Percentiles rank a stretch among this genome's conserved stretches.
phyloP scores from a whole-genome alignment of 129 eudicot species.

The Saussurea involucrata region DNA sequence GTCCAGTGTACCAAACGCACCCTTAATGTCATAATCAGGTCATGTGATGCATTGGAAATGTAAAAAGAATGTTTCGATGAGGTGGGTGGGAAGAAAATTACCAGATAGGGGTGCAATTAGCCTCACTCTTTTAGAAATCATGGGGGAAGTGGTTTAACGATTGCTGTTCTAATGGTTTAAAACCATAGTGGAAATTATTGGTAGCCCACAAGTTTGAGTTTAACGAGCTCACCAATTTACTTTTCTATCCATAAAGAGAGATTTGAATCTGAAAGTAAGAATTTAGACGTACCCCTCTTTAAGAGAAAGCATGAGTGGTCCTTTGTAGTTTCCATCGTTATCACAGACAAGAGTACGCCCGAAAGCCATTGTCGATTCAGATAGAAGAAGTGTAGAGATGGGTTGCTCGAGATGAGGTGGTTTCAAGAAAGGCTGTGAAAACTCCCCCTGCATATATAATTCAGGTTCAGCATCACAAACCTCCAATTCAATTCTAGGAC shows the following conservation, averaged over 20 bases:
- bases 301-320: constrained; percentile 83
- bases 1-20: too few relatives aligned
- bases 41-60: too few relatives aligned
- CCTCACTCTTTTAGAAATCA: too few relatives aligned
- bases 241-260: neutral
- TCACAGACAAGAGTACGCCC: constrained; percentile 82
- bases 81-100: too few relatives aligned
- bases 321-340: constrained; percentile 87
- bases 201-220: neutral
- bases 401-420: constrained; percentile 99
- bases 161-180: too few relatives aligned
- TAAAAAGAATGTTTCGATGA: too few relatives aligned
- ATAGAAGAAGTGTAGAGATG: constrained; percentile 70
- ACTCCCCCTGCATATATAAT: constrained; percentile 62
- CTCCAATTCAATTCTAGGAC: neutral
- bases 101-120: too few relatives aligned
- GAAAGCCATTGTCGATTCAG: constrained; percentile 91
- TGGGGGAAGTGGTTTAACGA: too few relatives aligned
- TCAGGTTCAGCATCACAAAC: neutral
- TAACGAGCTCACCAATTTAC: neutral
- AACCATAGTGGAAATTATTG: neutral
- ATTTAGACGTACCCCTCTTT: constrained; percentile 69
- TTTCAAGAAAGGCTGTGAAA: constrained; percentile 89
- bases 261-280: neutral
- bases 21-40: too few relatives aligned